phyloP scores from a whole-genome alignment of 2,329 filamentous ascomycete species.

The Aspergillus japonicus region DNA sequence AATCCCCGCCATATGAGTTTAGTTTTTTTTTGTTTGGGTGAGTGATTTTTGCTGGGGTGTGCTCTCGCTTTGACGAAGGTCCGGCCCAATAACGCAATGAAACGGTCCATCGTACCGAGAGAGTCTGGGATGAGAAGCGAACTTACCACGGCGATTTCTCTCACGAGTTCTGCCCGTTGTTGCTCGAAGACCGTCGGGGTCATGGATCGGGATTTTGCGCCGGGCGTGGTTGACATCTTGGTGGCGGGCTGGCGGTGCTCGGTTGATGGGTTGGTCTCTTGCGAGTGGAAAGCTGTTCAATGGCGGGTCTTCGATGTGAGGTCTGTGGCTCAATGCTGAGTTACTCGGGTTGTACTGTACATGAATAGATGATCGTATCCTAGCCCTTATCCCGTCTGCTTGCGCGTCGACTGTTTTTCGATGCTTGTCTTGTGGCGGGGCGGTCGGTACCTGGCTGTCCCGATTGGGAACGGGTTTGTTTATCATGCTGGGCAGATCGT shows the following conservation, averaged over 20 bases:
- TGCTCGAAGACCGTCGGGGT: constrained; percentile 43
- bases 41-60: too few species aligned
- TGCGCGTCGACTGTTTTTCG: constrained; percentile 11
- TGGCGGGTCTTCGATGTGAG: not conserved
- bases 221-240: constrained; percentile 19
- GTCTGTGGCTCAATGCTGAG: not conserved
- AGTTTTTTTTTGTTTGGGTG: not conserved
- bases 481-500: not conserved
- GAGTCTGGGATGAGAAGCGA: not conserved
- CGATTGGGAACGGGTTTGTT: constrained; percentile 1
- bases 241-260: not conserved
- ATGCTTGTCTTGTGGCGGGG: constrained; percentile 9
- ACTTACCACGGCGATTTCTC: constrained; percentile 45
- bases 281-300: not conserved
- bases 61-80: too few species aligned
- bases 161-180: constrained; percentile 43
- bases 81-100: not conserved
- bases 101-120: not conserved
- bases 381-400: not conserved
- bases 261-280: not conserved
- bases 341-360: not conserved
- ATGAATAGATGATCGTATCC: not conserved
- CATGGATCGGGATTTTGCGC: constrained; percentile 16
- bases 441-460: constrained; percentile 7
- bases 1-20: not conserved